Evolutionary conservation across 2,329 filamentous ascomycete genomes (phyloP), one percentile per base, ranked within the genome.

Genomic region (Cordyceps farinosa): DNA sequence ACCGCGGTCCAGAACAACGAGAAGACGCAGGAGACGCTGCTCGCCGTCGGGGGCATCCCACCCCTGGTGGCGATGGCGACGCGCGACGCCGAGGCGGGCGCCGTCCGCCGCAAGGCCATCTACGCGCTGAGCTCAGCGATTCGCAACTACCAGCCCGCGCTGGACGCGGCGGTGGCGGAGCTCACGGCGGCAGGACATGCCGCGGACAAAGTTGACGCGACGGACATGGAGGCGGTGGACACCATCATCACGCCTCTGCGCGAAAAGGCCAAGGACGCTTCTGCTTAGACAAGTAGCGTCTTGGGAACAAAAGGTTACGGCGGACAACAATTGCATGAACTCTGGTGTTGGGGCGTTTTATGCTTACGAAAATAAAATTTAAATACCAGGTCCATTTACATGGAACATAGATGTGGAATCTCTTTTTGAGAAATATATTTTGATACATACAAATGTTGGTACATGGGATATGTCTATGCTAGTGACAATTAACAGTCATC

Each of bases 1-100:
- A 97, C 93, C 6, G 94, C 95, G 10, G 95, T 99, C 65, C 93
- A 98, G 82, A 99, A 99, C 79, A 98, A 99, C 76, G 83, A 85
- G 69, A 89, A 89, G 73, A 88, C 86, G 57, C 95, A 99, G 78
- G 91, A 95, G 78, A 86, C 85, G 58, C 75, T 87, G 61, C 68
- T 85, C 32, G 82, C 81, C 42, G 76, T 82, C 66, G 90, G 90
- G 38, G 91, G 88, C 3, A 80, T 97, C 36, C 84, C 88, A 44
- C 83, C 77, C 38, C 82, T 99, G 29, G 87, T 92, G 9, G 80
- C 81, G 56, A 73, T 97, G 66, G 84, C 83, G 22, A 82, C 86
- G 6, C 79, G 82, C 40, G 81, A 84, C 50, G 87, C 86, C 64
- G 79, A 88, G 67, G 79, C 84, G 60, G 78, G 81, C 63, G 80